Conservation (phyloP, 2,329 filamentous ascomycete species). For the Sclerotinia sclerotiorum region DNA sequence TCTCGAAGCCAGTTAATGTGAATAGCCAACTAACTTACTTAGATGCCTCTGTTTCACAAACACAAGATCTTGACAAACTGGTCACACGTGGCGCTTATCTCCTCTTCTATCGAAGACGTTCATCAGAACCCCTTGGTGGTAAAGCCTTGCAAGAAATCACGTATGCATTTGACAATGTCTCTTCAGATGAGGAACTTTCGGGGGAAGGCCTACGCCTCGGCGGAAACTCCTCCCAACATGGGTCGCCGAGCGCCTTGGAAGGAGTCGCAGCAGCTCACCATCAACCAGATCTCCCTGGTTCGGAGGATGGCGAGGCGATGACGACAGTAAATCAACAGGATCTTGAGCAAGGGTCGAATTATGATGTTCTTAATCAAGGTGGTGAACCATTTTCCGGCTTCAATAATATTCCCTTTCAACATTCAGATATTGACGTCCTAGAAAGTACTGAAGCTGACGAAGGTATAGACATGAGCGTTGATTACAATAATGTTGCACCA, state of each 20-base stretch:
- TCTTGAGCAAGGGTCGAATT: constrained; percentile 35
- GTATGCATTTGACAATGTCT: constrained; percentile 57
- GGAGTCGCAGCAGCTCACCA: constrained; percentile 74
- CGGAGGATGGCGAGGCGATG: constrained; percentile 36
- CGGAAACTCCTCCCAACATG: constrained; percentile 79
- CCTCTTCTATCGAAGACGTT: constrained; percentile 90
- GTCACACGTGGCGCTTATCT: constrained; percentile 83
- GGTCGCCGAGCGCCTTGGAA: constrained; percentile 85
- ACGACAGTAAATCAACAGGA: constrained; percentile 35
- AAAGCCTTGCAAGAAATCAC: constrained; percentile 70
- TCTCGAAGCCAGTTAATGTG: neutral
- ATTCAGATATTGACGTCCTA: constrained; percentile 33
- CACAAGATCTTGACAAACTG: constrained; percentile 59
- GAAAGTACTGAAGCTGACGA: constrained; percentile 37
- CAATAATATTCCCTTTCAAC: constrained; percentile 18
- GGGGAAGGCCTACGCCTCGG: constrained; percentile 87
- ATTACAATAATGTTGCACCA: constrained; percentile 25
- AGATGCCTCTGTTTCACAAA: constrained; percentile 74
- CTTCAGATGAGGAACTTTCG: constrained; percentile 52
- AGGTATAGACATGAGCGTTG: constrained; percentile 35
- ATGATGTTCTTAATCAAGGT: constrained; percentile 33
- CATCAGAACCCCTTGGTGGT: constrained; percentile 74
- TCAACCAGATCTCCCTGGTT: constrained; percentile 59
- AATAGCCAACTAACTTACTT: constrained; percentile 44
- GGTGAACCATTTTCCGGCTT: constrained; percentile 23